Percentiles rank a stretch among this genome's conserved stretches.
These are phyloP conservation scores for Podaxis sp. DNA, from an alignment of 768 basidiomycete genomes.

Conservation along the genomic window DNA sequence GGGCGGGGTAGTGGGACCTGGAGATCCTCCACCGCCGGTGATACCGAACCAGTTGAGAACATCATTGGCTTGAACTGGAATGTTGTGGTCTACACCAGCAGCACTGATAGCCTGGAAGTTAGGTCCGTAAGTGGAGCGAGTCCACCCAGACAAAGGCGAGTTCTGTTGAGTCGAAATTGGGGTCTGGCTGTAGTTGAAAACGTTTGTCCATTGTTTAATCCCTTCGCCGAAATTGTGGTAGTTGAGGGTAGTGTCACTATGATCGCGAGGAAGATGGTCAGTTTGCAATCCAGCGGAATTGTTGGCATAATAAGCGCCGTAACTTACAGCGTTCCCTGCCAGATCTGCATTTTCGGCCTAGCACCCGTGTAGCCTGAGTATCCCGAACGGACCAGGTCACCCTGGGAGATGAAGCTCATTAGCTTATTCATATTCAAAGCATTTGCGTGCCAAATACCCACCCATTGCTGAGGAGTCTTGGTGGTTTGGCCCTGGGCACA, in stretches of 20 bases:
- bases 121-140: constrained; percentile 47
- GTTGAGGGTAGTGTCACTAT: constrained; percentile 50
- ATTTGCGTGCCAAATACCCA: constrained; percentile 22
- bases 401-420: constrained; percentile 25
- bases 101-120: constrained; percentile 51
- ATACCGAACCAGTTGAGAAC: constrained; percentile 51
- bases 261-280: not conserved
- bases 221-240: constrained; percentile 50
- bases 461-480: constrained; percentile 48
- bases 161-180: constrained; percentile 38
- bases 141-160: constrained; percentile 45
- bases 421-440: not conserved
- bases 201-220: constrained; percentile 57
- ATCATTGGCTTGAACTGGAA: constrained; percentile 48
- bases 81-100: constrained; percentile 48
- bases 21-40: constrained; percentile 25
- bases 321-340: constrained; percentile 49
- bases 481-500: constrained; percentile 45
- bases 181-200: constrained; percentile 46
- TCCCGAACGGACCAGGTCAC: constrained; percentile 42
- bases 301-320: not conserved
- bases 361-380: constrained; percentile 55
- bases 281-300: not conserved
- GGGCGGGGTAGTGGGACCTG: constrained; percentile 13
- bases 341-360: constrained; percentile 51